phyloP scores from a whole-genome alignment of 176 grass and related monocot genomes.

The Ensete glaucum region DNA sequence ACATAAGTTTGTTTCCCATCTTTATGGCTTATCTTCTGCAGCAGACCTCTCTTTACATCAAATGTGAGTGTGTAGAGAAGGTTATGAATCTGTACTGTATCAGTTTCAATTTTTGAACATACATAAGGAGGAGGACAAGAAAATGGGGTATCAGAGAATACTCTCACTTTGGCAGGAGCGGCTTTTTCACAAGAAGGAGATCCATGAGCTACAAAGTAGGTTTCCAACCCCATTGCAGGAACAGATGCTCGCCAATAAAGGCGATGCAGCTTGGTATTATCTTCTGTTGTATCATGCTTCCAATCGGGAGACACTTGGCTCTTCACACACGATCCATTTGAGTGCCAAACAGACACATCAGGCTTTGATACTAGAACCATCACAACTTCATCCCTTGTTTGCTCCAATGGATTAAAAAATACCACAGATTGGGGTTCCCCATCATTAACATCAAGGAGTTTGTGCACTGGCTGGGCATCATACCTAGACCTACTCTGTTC shows the following conservation, averaged over 20 bases:
- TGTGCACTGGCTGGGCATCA: conserved; percentile 77
- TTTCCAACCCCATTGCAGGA: conserved; percentile 86
- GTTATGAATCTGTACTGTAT: conserved; percentile 56
- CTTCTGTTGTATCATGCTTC: conserved; percentile 42
- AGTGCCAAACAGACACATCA: conserved; percentile 69
- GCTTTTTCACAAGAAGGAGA: conserved; percentile 59
- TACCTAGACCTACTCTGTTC: conserved; percentile 76
- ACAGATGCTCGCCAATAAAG: conserved; percentile 95
- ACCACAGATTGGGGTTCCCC: conserved; percentile 44
- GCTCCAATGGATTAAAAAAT: conserved; percentile 82
- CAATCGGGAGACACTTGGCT: conserved; percentile 91
- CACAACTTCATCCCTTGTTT: conserved; percentile 90
- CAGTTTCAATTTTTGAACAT: conserved; percentile 69
- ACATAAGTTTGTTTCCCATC: conserved; percentile 47
- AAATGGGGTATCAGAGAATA: conserved; percentile 43
- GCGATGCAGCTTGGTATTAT: conserved; percentile 54
- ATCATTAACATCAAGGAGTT: conserved; percentile 41
- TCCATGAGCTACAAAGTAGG: conserved; percentile 56
- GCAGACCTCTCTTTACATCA: conserved; percentile 62
- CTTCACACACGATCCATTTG: conserved; percentile 75
- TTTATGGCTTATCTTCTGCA: conserved; percentile 48
- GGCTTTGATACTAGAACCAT: conserved; percentile 64
- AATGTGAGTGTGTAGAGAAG: conserved; percentile 64
- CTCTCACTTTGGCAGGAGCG: conserved; percentile 44
- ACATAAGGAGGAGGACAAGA: conserved; percentile 74